These are phyloP conservation scores for Cucumis hystrix DNA, from an alignment of 306 rosid genomes.

Conservation along the genomic window DNA sequence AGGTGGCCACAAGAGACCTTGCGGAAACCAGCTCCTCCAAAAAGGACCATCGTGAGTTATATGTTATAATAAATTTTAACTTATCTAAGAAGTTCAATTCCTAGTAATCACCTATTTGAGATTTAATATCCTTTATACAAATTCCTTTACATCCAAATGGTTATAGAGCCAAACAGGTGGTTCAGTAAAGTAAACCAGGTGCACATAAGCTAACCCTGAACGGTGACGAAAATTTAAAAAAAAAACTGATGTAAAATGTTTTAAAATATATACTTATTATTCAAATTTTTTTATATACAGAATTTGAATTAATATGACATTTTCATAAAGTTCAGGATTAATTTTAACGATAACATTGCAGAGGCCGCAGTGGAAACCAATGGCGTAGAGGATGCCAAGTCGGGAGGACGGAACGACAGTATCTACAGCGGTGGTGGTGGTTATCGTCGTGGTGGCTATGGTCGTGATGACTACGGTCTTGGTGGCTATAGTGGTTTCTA, in stretches of 20 bases:
- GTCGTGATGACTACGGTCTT: rapidly evolving
- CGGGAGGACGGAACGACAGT: background rate
- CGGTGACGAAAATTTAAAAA: too few species aligned
- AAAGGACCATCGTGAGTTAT: background rate
- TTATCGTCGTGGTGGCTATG: background rate
- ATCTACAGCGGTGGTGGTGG: background rate
- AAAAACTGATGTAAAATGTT: background rate
- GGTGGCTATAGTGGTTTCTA: background rate
- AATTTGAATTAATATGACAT: too few species aligned
- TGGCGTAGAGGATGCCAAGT: conserved; percentile 6
- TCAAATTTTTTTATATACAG: too few species aligned
- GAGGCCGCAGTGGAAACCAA: background rate
- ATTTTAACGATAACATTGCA: background rate
- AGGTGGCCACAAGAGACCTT: conserved; percentile 16
- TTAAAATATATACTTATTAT: too few species aligned
- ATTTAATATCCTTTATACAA: too few species aligned
- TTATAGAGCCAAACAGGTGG: too few species aligned
- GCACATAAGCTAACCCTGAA: too few species aligned
- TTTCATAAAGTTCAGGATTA: too few species aligned
- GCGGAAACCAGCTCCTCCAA: background rate
- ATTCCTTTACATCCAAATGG: too few species aligned
- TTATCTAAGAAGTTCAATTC: background rate
- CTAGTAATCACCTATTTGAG: too few species aligned
- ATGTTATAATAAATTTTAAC: background rate
- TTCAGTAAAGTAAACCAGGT: too few species aligned